Evolutionary conservation across 176 grass and related monocot species (phyloP), one percentile per base, ranked within the genome.

Genomic region (Oryza nivara): DNA sequence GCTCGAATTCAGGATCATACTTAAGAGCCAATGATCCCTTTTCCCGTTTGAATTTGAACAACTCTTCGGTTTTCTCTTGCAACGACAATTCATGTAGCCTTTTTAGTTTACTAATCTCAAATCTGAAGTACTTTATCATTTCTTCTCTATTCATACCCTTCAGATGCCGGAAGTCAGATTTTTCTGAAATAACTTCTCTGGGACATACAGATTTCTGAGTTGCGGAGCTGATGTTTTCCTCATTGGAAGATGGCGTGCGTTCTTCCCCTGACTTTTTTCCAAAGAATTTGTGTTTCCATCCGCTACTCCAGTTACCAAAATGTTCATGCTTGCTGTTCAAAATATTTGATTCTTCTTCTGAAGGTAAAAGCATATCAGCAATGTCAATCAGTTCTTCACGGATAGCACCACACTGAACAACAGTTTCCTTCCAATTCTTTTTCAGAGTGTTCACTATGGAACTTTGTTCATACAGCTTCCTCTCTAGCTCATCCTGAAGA

Each of bases 21-120:
- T 92, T 98, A 75, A 95, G 88, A 87, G 84, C 86, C 49, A 88
- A 60, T 64, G 92, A 99, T 68, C 86, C 88, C 86, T 96, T 99
- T 68, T 99, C 89, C 70, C 96, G 80, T 86, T 99, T 99, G 78
- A 89, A 86, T 86, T 77, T 95, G 88, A 99, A 99, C 43, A 99
- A 77, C 73, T 99, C 96, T 90, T 99, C 96, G 1, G 96, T 99
- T 83, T 89, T 99, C 76, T 99, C 93, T 81, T 95, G 93, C 90
- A 99, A 86, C 72, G 74, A 82, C 68, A 88, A 78, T 69, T 99
- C 96, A 83, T 99, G 93, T 19, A 92, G 69, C 85, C 93, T 91
- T 69, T 81, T 99, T 89, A 99, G 89, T 86, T 99, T 96, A 81
- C 88, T 88, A 71, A 99, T 96, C 85, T 99, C 96, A 70, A 75